phyloP scores from a whole-genome alignment of 1,139 yeast species.

The Scheffersomyces parashehatae region DNA sequence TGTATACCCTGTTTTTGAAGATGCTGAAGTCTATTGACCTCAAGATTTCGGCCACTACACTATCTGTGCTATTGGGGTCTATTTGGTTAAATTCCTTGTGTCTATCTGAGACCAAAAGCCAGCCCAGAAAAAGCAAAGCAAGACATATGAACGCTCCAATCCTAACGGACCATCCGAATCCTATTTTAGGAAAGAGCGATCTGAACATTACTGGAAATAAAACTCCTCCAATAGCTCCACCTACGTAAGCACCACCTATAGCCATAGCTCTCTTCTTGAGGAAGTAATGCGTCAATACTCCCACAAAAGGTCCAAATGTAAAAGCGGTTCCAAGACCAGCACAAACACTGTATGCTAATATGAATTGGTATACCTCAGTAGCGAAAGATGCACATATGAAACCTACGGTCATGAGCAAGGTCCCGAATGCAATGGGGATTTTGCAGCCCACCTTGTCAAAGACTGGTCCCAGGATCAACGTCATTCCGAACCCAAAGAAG shows the following conservation, averaged over 20 bases:
- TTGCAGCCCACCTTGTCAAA: constrained; percentile 25
- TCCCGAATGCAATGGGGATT: constrained; percentile 18
- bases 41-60: constrained; percentile 14
- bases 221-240: constrained; percentile 33
- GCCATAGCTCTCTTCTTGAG: constrained; percentile 22
- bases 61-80: background rate
- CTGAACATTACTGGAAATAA: constrained; percentile 25
- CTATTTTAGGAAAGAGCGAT: constrained; percentile 22
- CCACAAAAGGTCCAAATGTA: constrained; percentile 26
- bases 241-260: constrained; percentile 25
- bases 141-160: constrained; percentile 24
- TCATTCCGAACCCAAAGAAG: constrained; percentile 28
- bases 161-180: constrained; percentile 32
- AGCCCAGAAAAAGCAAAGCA: constrained; percentile 15
- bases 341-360: constrained; percentile 21
- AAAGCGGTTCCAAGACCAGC: constrained; percentile 27
- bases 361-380: constrained; percentile 24
- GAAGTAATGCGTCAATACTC: constrained; percentile 26
- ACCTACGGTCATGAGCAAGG: constrained; percentile 19
- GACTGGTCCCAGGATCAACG: constrained; percentile 25
- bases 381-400: constrained; percentile 24
- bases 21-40: constrained; percentile 27
- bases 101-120: constrained; percentile 21
- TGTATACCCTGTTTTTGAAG: constrained; percentile 25
- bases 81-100: constrained; percentile 16